These are phyloP conservation scores for Lenzites betulinus DNA, from an alignment of 768 basidiomycete species.

Conservation along the genomic window DNA sequence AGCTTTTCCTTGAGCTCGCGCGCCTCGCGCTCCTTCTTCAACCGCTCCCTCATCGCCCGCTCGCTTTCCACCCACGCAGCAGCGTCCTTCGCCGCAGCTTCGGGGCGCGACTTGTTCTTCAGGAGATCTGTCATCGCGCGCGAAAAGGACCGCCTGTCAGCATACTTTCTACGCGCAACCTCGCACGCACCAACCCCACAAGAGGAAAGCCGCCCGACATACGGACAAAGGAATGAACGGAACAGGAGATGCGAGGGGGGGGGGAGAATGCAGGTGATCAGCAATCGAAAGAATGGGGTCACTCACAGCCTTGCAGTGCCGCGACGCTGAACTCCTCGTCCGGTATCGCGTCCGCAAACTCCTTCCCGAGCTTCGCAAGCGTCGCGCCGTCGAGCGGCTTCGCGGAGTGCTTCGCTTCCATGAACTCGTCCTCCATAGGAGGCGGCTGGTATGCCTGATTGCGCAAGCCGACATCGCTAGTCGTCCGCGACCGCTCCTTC, in stretches of 20 bases:
- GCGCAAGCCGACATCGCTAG: conserved; percentile 25
- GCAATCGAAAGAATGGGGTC: conserved; percentile 17
- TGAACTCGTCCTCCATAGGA: conserved; percentile 59
- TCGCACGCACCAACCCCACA: conserved; percentile 25
- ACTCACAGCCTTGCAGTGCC: conserved; percentile 87
- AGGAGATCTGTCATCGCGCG: conserved; percentile 57
- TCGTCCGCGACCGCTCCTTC: conserved; percentile 20
- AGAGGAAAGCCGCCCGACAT: conserved; percentile 15
- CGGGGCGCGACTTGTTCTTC: conserved; percentile 82
- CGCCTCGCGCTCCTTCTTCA: conserved; percentile 74
- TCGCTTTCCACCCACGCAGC: conserved; percentile 74
- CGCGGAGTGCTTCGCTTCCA: conserved; percentile 59
- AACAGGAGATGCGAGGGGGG: conserved; percentile 11
- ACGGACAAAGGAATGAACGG: conserved; percentile 9
- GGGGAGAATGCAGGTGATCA: conserved; percentile 17
- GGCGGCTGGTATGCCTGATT: conserved; percentile 58
- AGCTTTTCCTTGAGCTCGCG: conserved; percentile 66
- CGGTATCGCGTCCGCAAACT: conserved; percentile 80
- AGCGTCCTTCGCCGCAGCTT: conserved; percentile 68
- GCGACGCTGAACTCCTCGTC: conserved; percentile 89
- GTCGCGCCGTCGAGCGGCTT: conserved; percentile 66
- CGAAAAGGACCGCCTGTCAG: conserved; percentile 27
- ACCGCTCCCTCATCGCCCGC: conserved; percentile 71
- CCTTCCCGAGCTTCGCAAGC: conserved; percentile 68
- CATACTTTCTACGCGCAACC: conserved; percentile 21